Evolutionary conservation across 768 basidiomycete genomes (phyloP).

Genomic region (Cytidiella melzeri): DNA sequence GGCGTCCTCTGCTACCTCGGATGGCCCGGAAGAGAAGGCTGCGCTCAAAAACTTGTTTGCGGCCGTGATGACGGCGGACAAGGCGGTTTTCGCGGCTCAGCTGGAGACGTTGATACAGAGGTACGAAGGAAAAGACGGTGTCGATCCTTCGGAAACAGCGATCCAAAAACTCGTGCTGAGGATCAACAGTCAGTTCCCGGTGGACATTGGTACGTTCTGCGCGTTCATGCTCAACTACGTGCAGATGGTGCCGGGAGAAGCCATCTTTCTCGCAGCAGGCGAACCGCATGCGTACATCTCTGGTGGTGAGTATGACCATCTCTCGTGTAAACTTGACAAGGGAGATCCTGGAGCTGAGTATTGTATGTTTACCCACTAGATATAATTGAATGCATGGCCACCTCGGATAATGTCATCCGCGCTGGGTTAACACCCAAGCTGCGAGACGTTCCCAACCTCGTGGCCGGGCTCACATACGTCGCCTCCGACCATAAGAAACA

Average conservation of each 20-base stretch:
- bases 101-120: slow-evolving; percentile 54
- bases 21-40: slow-evolving; percentile 44
- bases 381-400: slow-evolving; percentile 99
- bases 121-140: slow-evolving; percentile 41
- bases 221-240: slow-evolving; percentile 86
- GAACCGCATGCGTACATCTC: slow-evolving; percentile 96
- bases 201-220: slow-evolving; percentile 92
- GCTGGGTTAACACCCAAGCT: slow-evolving; percentile 97
- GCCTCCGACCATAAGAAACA: slow-evolving; percentile 66
- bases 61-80: slow-evolving; percentile 77
- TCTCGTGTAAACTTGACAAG: neutral
- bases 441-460: slow-evolving; percentile 87
- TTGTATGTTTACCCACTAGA: slow-evolving; percentile 40
- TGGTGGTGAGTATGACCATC: slow-evolving; percentile 57
- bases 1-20: slow-evolving; percentile 36
- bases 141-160: slow-evolving; percentile 36
- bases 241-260: slow-evolving; percentile 72
- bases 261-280: slow-evolving; percentile 92
- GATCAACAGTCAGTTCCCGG: slow-evolving; percentile 74
- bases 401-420: slow-evolving; percentile 97
- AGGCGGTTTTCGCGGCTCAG: slow-evolving; percentile 42
- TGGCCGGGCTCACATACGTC: slow-evolving; percentile 81
- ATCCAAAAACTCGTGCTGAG: slow-evolving; percentile 57
- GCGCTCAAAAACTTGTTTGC: slow-evolving; percentile 75
- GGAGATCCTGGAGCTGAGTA: neutral